Percentiles rank a stretch among this genome's conserved stretches.
phyloP scores from a whole-genome alignment of 768 basidiomycete genomes.

The Suillus sp. region DNA sequence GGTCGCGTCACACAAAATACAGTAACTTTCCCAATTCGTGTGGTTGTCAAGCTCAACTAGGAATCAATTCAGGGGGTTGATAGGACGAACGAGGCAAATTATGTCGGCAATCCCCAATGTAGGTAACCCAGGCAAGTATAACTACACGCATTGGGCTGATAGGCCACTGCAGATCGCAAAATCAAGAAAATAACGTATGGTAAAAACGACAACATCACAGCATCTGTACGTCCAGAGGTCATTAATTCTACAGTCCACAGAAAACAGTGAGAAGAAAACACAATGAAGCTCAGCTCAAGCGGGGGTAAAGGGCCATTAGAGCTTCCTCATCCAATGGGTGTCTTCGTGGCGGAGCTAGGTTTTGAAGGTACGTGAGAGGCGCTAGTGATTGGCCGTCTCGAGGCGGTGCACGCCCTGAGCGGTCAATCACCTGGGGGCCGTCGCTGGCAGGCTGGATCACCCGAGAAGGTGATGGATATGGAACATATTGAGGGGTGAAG shows the following conservation, averaged over 20 bases:
- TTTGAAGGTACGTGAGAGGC: constrained; percentile 64
- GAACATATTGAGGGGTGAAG: constrained; percentile 27
- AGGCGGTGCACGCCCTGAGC: constrained; percentile 14
- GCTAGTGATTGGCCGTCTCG: constrained; percentile 45
- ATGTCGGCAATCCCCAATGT: neutral
- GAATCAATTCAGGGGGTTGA: neutral
- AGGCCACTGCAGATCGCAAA: neutral
- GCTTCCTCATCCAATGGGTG: constrained; percentile 74
- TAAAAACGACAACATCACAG: constrained; percentile 8
- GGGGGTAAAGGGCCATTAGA: constrained; percentile 57
- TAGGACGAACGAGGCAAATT: neutral
- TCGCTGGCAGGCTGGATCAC: constrained; percentile 10
- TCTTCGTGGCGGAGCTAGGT: constrained; percentile 58
- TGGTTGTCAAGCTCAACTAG: neutral
- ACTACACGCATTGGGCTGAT: constrained; percentile 4
- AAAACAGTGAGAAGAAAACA: constrained; percentile 16
- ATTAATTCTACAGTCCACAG: constrained; percentile 12
- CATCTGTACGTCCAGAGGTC: neutral
- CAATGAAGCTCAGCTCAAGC: constrained; percentile 28
- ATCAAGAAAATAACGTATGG: constrained; percentile 6
- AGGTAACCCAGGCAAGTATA: neutral
- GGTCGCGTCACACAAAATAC: neutral
- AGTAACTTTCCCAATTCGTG: neutral
- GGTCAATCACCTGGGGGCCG: constrained; percentile 4
- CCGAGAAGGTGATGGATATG: constrained; percentile 35